Evolutionary conservation across 768 basidiomycete genomes (phyloP).

Genomic region (Mycena venus): DNA sequence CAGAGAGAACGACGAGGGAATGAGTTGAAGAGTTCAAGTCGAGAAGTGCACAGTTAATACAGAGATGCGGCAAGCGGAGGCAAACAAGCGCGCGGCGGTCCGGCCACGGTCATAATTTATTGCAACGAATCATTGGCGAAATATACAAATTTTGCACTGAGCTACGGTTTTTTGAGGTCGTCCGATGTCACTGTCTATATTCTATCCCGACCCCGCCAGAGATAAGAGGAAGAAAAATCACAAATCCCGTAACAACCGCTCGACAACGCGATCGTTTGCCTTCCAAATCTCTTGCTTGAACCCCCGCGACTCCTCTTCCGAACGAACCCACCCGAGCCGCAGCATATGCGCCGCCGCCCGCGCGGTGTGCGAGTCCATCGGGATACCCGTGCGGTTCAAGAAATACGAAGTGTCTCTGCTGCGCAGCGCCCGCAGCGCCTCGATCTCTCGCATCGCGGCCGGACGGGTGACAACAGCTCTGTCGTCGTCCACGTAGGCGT

Average conservation of each 20-base stretch:
- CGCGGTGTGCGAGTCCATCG: conserved; percentile 29
- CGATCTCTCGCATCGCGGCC: conserved; percentile 54
- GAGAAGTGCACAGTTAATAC: not conserved
- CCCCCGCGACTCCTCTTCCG: conserved; percentile 37
- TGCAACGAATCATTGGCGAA: no score
- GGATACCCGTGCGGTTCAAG: conserved; percentile 28
- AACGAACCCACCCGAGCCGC: conserved; percentile 46
- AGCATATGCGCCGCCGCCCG: conserved; percentile 45
- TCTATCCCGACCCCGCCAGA: not conserved
- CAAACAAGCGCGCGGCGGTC: no score
- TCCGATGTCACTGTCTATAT: not conserved
- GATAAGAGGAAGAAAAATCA: conserved; percentile 3
- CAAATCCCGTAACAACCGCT: conserved; percentile 46
- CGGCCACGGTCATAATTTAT: no score
- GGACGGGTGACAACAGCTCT: conserved; percentile 54
- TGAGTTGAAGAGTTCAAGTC: not conserved
- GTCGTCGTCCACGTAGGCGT: conserved; percentile 54
- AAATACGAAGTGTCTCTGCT: conserved; percentile 44
- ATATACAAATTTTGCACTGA: no score
- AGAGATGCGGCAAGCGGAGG: no score
- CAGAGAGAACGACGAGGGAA: not conserved
- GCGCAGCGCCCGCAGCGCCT: conserved; percentile 53
- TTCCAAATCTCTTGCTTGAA: conserved; percentile 49
- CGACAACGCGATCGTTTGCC: conserved; percentile 46
- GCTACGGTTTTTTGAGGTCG: not conserved